Base-by-base conservation (phyloP, 495 filamentous ascomycete genomes). In the Pyrenula aspistea region DNA sequence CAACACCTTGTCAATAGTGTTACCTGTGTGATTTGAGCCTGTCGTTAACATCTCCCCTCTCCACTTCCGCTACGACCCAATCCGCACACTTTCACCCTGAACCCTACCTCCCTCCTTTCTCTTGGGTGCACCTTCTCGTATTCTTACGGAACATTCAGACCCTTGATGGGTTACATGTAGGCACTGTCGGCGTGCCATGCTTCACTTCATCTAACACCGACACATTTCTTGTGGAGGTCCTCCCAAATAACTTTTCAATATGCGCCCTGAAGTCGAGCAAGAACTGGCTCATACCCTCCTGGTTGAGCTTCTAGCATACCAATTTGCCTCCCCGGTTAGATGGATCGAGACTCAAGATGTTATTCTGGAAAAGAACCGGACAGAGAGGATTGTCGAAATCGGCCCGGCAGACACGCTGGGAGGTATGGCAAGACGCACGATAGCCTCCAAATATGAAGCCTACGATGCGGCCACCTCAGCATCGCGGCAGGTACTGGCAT, bases 321-420 rank as follows among this genome's bases (percentile, higher is more conserved):
- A 99, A 70, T 99, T 99, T 71, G 93, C 93, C 62, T 96, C 91
- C 22, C 93, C 93, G 24, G 93, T 99, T 58, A 84, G 93, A 83
- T 99, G 93, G 81, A 99, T 99, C 71, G 93, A 97, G 73, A 97
- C 93, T 8, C 93, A 99, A 74, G 93, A 99, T 90, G 94, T 99
- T 55, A 89, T 99, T 63, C 87, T 99, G 49, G 91, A 84, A 49
- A 91, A 97, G 69, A 92, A 95, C 72, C 84, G 83, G 50, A 95
- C 93, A 19, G 93, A 99, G 78, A 84, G 94, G 60, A 91, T 99
- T 61, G 93, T 99, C 60, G 93, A 99, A 70, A 86, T 99, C 66
- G 93, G 93, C 63, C 93, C 93, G 10, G 91, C 92, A 60, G 93
- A 99, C 70, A 99, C 93, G n/a, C 79, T 99, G 24, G 92, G 93